Evolutionary conservation across 495 filamentous ascomycete species (phyloP), one percentile per base, ranked within the genome.

Genomic region (Penicillium soppii): DNA sequence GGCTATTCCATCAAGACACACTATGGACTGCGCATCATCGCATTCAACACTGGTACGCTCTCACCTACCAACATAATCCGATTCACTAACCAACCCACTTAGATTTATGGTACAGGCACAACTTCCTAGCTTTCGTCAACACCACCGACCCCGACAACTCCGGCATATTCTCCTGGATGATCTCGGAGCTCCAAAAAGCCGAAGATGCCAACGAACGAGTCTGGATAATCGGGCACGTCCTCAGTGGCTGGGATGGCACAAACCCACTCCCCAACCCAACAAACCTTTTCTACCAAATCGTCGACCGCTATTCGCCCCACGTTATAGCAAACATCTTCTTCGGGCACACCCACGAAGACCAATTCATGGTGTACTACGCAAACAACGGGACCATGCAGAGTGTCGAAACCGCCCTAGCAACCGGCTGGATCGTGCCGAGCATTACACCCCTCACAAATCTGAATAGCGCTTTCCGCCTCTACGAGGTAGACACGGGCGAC

Each of bases 251-350:
- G 73, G 76, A 80, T 37, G 80, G 76, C 12, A 56, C 61, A 3
- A 79, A 78, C 39, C 68, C 74, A 8, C 56, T 83, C 22, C 71
- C 71, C 10, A 73, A 75, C 20, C 79, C 77, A 1, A 76, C 76
- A 1, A 70, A 81, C 39, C 66, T 80, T 35, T 78, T 79, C 51
- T 80, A 82, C 58, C 77, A 80, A 38, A 82, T 83, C 32, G 69
- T 82, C 9, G 77, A 78, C 48, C 73, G 80, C 19, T 82, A 81
- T 62, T 75, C 71, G 5, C 77, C 79, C 0, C 73, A 80, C 40
- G 78, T 80, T 0, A 81, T 82, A 45, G 77, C 78, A 7, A 75
- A 73, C 38, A 62, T 79, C 7, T 82, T 83, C 61, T 83, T 75
- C 47, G 80, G 80, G 7, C 80, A 82, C 60, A 81, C 77, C 3